A percentile compares a stretch with the other conserved stretches of the same genome.
Conservation (phyloP, 208 protist genomes). For the Borovskyia barvae region DNA sequence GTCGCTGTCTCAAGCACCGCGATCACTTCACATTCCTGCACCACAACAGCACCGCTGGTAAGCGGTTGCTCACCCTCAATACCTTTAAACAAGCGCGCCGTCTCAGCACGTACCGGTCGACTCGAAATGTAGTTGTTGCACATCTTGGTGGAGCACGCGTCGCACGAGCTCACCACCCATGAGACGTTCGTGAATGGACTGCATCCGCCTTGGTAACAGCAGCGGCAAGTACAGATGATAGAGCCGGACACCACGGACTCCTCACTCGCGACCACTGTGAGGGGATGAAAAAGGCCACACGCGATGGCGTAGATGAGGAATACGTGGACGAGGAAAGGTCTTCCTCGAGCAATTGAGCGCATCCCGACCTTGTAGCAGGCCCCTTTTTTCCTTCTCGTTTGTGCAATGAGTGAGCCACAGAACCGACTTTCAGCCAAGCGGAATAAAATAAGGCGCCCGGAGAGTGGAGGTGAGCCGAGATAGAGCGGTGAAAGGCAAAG, state of each 20-base stretch:
- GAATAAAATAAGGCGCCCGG: too few relatives aligned
- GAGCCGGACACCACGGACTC: conserved; percentile 11
- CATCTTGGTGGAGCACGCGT: conserved; percentile 45
- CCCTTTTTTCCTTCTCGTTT: too few relatives aligned
- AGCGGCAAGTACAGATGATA: conserved; percentile 72
- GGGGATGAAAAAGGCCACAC: neutral
- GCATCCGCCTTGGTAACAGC: conserved; percentile 78
- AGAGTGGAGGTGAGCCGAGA: too few relatives aligned
- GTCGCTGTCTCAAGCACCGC: conserved; percentile 69
- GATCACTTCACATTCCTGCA: conserved; percentile 73
- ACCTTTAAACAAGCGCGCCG: conserved; percentile 64
- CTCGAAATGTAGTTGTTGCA: conserved; percentile 64
- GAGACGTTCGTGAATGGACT: conserved; percentile 46
- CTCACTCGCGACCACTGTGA: neutral
- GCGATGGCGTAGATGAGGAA: too few relatives aligned
- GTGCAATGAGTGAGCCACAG: too few relatives aligned
- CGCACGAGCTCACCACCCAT: conserved; percentile 47
- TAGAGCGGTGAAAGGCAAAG: too few relatives aligned
- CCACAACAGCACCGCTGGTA: conserved; percentile 16
- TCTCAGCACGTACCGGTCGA: conserved; percentile 48
- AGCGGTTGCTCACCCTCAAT: conserved; percentile 44
- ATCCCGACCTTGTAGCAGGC: too few relatives aligned
- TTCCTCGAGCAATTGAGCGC: too few relatives aligned
- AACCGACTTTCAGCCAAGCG: too few relatives aligned
- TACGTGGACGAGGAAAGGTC: too few relatives aligned